These are phyloP conservation scores for Rhizopogon vinicolor DNA, from an alignment of 768 basidiomycete genomes.

Conservation along the genomic window DNA sequence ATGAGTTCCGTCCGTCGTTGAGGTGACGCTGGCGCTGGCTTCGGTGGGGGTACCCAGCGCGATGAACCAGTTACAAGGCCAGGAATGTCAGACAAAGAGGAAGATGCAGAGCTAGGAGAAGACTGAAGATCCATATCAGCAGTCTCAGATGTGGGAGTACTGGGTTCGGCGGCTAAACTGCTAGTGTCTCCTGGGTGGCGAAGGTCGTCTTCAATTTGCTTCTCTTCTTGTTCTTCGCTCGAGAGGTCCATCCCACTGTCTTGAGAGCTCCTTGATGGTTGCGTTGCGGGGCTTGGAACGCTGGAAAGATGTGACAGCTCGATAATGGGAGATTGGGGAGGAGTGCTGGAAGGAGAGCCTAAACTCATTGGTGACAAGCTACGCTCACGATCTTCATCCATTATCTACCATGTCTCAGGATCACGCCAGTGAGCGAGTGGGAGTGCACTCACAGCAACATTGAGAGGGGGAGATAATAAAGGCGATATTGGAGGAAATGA, in stretches of 20 bases:
- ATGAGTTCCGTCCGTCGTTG: slow-evolving; percentile 21
- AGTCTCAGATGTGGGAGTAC: slow-evolving; percentile 26
- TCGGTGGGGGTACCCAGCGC: slow-evolving; percentile 12
- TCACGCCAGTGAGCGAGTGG: not conserved
- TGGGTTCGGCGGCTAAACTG: slow-evolving; percentile 17
- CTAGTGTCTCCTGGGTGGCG: slow-evolving; percentile 18
- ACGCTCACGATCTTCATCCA: slow-evolving; percentile 29
- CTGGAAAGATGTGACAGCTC: slow-evolving; percentile 2
- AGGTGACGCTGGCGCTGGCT: not conserved
- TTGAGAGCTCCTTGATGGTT: slow-evolving; percentile 3
- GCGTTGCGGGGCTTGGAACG: slow-evolving; percentile 4
- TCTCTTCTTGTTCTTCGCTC: slow-evolving; percentile 14
- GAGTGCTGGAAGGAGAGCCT: slow-evolving; percentile 41
- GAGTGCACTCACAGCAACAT: slow-evolving; percentile 16
- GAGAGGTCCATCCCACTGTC: slow-evolving; percentile 7
- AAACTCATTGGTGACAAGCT: slow-evolving; percentile 63
- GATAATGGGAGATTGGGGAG: slow-evolving; percentile 20
- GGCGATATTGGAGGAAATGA: slow-evolving; percentile 10
- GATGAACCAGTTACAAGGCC: slow-evolving; percentile 28
- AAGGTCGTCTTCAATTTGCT: slow-evolving; percentile 18
- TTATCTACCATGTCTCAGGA: slow-evolving; percentile 29
- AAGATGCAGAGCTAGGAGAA: slow-evolving; percentile 24
- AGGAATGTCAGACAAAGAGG: slow-evolving; percentile 21
- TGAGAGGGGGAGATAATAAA: slow-evolving; percentile 9
- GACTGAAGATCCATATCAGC: slow-evolving; percentile 31